A percentile compares a stretch with the other conserved stretches of the same genome.
Conservation (phyloP, 768 basidiomycete genomes). For the Trametes coccinea region DNA sequence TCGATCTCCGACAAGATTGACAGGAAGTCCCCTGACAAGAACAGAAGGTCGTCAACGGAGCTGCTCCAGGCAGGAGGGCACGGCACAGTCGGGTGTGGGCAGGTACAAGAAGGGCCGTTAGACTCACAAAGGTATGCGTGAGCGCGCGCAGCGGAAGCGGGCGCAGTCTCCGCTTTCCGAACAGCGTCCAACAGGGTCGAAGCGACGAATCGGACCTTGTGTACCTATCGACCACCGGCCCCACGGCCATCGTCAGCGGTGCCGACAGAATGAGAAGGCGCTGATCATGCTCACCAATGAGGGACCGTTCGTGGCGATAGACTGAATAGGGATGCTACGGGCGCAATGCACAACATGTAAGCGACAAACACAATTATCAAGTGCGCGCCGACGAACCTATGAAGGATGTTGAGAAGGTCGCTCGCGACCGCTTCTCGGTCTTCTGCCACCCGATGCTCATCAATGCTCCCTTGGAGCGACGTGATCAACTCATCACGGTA, state of each 20-base stretch:
- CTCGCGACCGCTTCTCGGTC: constrained; percentile 84
- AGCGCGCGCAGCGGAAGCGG: constrained; percentile 79
- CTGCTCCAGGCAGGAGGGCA: neutral
- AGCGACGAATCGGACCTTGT: constrained; percentile 92
- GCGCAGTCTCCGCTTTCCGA: constrained; percentile 75
- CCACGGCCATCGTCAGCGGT: neutral
- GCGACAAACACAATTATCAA: constrained; percentile 3
- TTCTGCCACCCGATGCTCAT: constrained; percentile 66
- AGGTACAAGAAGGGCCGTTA: constrained; percentile 2
- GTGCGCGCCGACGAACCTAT: constrained; percentile 49
- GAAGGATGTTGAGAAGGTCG: constrained; percentile 83
- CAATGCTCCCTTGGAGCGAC: constrained; percentile 62
- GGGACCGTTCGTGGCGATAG: constrained; percentile 86
- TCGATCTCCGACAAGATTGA: constrained; percentile 92
- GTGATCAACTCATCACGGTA: constrained; percentile 84
- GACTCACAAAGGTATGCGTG: constrained; percentile 82
- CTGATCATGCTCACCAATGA: constrained; percentile 54
- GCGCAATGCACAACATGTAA: constrained; percentile 5
- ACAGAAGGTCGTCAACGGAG: constrained; percentile 1
- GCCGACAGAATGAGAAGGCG: constrained; percentile 5
- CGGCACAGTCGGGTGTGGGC: constrained; percentile 8
- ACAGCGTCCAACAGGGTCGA: constrained; percentile 87
- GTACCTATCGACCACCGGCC: constrained; percentile 54
- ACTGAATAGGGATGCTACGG: constrained; percentile 84
- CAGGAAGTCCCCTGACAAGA: constrained; percentile 78